Evolutionary conservation across 2,329 filamentous ascomycete species (phyloP), one percentile per base, ranked within the genome.

Genomic region (Penicillium corylophilum): DNA sequence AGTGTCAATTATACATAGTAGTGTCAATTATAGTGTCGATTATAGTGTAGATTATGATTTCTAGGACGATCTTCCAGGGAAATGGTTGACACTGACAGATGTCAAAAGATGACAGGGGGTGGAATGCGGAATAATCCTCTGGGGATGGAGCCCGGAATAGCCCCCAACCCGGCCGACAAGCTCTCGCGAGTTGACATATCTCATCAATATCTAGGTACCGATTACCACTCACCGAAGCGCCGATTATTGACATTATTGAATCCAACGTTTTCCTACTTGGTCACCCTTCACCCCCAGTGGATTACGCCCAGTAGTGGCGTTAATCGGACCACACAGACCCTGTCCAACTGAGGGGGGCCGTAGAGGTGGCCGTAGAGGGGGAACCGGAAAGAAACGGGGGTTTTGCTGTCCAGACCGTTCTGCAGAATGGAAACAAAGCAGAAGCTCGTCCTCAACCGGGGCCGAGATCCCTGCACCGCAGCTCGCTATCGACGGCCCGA

Each of bases 401-500:
- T 31, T 31, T 31, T 5, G 15, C 33, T 9, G 33, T 36, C 33
- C 16, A 36, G 33, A 36, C 33, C 16, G 33, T 36, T 36, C 16
- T 18, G 20, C 22, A 40, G 24, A 24, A 29, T 9, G 13, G 15
- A 40, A 45, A 20, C 39, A 41, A 40, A 24, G 22, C n/a, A 42
- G 7, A 40, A 40, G 44, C 44, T 31, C 15, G 48, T 41, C 44
- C 39, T 42, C n/a, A 47, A 42, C 26, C 20, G 43, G 49, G 48
- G 22, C 53, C 50, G 49, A 51, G 53, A 62, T 61, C 59, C 61
- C 61, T 63, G 61, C 57, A 55, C 53, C 54, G 59, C 58, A 58
- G 57, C 50, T 60, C 57, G 53, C 57, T 62, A 63, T 63, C 61
- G 61, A 62, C 59, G 59, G 59, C 54, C 59, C 61, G 61, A 63